Evolutionary conservation across 2,329 filamentous ascomycete genomes (phyloP).

Genomic region (Daldinia sp.): DNA sequence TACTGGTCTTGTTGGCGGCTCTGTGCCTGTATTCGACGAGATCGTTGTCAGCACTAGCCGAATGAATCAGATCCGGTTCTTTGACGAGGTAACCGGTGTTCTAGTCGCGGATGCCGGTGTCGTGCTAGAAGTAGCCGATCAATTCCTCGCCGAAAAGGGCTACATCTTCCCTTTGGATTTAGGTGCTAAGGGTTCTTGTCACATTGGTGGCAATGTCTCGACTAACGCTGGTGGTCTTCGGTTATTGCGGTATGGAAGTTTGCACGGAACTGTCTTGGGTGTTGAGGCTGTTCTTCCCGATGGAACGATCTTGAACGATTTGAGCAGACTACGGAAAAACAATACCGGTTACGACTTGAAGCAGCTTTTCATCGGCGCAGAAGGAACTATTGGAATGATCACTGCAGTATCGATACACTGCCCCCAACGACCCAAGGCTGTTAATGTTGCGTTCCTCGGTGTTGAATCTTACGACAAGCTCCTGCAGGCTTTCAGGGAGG

Average conservation of each 20-base stretch:
- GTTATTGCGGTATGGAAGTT: constrained; percentile 88
- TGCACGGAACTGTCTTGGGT: constrained; percentile 92
- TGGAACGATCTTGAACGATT: constrained; percentile 89
- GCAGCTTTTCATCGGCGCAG: constrained; percentile 86
- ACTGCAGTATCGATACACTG: constrained; percentile 90
- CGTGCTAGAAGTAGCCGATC: constrained; percentile 88
- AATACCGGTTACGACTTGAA: constrained; percentile 93
- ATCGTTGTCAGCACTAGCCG: constrained; percentile 90
- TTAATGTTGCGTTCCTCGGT: constrained; percentile 95
- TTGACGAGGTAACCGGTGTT: constrained; percentile 91
- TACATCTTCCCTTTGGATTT: constrained; percentile 96
- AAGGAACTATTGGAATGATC: constrained; percentile 94
- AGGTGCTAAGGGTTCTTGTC: constrained; percentile 97
- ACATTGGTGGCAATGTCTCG: constrained; percentile 93
- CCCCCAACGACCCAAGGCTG: constrained; percentile 83
- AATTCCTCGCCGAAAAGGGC: constrained; percentile 80
- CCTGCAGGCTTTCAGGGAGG: constrained; percentile 84
- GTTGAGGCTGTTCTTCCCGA: constrained; percentile 94
- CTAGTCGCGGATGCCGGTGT: constrained; percentile 90
- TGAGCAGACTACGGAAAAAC: constrained; percentile 91
- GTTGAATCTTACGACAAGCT: constrained; percentile 90
- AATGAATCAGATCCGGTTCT: constrained; percentile 90
- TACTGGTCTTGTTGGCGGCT: constrained; percentile 93
- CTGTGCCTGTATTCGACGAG: constrained; percentile 97
- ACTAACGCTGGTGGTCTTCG: constrained; percentile 95